Evolutionary conservation across 1,284 basidiomycete genomes (phyloP), one percentile per base, ranked within the genome.

Genomic region (Cutaneotrichosporon spelunceum): DNA sequence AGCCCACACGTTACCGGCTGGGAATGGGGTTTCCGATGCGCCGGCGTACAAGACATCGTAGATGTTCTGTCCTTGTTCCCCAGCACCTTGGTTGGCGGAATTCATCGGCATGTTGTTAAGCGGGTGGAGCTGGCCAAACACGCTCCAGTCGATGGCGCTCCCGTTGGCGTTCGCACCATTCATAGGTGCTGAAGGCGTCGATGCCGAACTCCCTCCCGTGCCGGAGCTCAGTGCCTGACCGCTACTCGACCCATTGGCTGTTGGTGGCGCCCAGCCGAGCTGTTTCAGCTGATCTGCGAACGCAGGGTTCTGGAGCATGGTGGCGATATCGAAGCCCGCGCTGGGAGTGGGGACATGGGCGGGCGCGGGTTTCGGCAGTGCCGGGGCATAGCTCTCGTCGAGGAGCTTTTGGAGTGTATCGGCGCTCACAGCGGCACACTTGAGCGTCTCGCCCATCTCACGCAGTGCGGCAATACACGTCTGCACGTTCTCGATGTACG

Each of bases 191-290:
- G 39, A 42, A 19, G 39, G 39, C 39, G 39, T 42, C 39, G 39
- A 42, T 19, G 39, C 39, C 39, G 39, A 16, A 9, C 39, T 42
- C 19, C 39, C 39, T 7, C 39, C 39, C 39, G 39, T 42, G 39
- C 39, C 39, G 16, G 39, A 7, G 39, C 39, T 42, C 16, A 42
- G 39, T 6, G 39, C 39, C 19, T 16, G 39, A 2, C 45, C 26
- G 8, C 27, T 30, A 10, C 48, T 30, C 26, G 48, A 50, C 19
- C 48, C 48, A 23, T 14, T 27, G 11, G 45, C 45, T 10, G 45
- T 47, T 10, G 45, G 66, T 4, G 66, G 66, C 27, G 61, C 60
- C 66, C 66, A 68, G 7, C 66, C 66, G 1, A 68, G 53, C 53
- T 59, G 48, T 16, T 56, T 33, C 14, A 68, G 62, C 48, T 68